Evolutionary conservation across 2,329 filamentous ascomycete species (phyloP).

Genomic region (Pseudogymnoascus sp.): DNA sequence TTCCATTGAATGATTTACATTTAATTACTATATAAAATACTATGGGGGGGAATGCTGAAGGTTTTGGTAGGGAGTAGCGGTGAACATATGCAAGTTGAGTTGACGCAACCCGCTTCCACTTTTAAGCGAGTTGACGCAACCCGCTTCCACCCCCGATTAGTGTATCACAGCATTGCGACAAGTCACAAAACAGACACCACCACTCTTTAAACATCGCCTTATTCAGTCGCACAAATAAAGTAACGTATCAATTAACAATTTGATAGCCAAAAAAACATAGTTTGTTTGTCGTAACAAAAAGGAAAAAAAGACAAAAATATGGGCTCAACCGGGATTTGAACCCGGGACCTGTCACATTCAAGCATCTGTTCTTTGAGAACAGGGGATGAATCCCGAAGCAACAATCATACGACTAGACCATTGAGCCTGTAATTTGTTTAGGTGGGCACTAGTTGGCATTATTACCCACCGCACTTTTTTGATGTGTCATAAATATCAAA

Average conservation of each 20-base stretch:
- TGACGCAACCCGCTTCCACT: too few species aligned
- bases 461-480: not conserved
- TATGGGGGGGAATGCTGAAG: too few species aligned
- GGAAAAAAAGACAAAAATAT: slow-evolving; percentile 9
- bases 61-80: too few species aligned
- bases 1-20: too few species aligned
- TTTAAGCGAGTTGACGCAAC: too few species aligned
- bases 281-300: not conserved
- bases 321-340: slow-evolving; percentile 31
- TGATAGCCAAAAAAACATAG: not conserved
- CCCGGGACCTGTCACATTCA: slow-evolving; percentile 30
- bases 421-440: slow-evolving; percentile 19
- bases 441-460: not conserved
- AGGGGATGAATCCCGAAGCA: slow-evolving; percentile 28
- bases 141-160: too few species aligned
- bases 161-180: not conserved
- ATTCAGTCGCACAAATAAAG: not conserved
- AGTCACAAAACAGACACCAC: not conserved
- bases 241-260: not conserved
- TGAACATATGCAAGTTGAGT: too few species aligned
- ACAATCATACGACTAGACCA: slow-evolving; percentile 34
- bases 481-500: not conserved
- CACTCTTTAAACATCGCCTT: not conserved
- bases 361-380: slow-evolving; percentile 19
- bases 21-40: too few species aligned